These are phyloP conservation scores for Pascua sp. DNA, from an alignment of 1,284 basidiomycete species.

Conservation along the genomic window DNA sequence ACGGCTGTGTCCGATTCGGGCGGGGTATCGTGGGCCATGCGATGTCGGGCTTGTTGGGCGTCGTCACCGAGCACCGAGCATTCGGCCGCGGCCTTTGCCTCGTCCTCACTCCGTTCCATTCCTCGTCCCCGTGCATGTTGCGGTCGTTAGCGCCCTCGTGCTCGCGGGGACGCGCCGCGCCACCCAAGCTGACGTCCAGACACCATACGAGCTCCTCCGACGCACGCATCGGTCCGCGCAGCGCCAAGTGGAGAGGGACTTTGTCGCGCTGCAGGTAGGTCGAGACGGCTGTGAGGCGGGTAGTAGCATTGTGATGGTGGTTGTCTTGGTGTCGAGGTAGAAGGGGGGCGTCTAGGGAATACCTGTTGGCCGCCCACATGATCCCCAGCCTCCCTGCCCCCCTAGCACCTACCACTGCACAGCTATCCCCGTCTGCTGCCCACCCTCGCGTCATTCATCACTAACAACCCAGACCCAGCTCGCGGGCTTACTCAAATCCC, in stretches of 20 bases:
- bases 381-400: not conserved
- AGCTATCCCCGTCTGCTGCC: not conserved
- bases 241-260: slow-evolving; percentile 50
- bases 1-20: not conserved
- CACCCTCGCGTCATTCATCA: not conserved
- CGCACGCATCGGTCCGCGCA: slow-evolving; percentile 47
- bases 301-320: too few species aligned
- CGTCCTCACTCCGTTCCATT: not conserved
- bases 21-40: too few species aligned
- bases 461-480: slow-evolving; percentile 13
- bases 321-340: too few species aligned
- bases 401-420: not conserved
- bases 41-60: too few species aligned
- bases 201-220: slow-evolving; percentile 49
- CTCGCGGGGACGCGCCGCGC: too few species aligned
- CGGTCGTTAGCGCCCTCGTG: too few species aligned
- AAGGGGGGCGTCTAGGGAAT: too few species aligned
- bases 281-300: not conserved
- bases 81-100: not conserved
- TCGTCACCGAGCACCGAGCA: too few species aligned
- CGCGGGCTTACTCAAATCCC: slow-evolving; percentile 22
- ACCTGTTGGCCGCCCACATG: too few species aligned
- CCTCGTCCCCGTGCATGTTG: not conserved
- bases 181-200: slow-evolving; percentile 28
- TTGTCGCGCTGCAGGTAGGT: slow-evolving; percentile 21